These are phyloP conservation scores for Tremella yokohamensis DNA, from an alignment of 768 basidiomycete species.

Conservation along the genomic window DNA sequence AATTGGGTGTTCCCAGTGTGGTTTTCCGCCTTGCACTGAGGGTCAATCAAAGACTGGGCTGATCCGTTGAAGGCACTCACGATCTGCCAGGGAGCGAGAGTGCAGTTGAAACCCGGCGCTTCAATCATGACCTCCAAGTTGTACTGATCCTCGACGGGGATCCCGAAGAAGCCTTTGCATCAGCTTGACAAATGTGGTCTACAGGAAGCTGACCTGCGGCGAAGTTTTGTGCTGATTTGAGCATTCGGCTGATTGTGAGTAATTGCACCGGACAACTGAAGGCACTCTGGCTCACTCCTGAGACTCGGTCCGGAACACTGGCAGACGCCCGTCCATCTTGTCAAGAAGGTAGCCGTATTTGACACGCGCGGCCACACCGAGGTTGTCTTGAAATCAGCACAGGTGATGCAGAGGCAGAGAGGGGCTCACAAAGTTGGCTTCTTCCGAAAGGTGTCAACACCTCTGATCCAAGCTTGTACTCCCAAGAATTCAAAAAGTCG, in stretches of 20 bases:
- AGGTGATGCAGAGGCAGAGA: background rate
- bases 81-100: slow-evolving; percentile 78
- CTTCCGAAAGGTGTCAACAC: slow-evolving; percentile 82
- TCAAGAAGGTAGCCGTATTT: slow-evolving; percentile 74
- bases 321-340: slow-evolving; percentile 65
- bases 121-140: slow-evolving; percentile 76
- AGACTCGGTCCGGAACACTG: slow-evolving; percentile 75
- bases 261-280: background rate
- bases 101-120: slow-evolving; percentile 67
- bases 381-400: slow-evolving; percentile 54
- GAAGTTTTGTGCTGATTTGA: slow-evolving; percentile 54
- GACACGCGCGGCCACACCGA: slow-evolving; percentile 64
- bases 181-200: background rate
- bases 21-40: slow-evolving; percentile 2
- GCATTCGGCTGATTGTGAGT: slow-evolving; percentile 57
- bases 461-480: slow-evolving; percentile 84
- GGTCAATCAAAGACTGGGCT: background rate
- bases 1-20: background rate
- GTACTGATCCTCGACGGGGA: slow-evolving; percentile 64
- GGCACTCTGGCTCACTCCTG: slow-evolving; percentile 54
- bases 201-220: slow-evolving; percentile 54
- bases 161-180: slow-evolving; percentile 64
- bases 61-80: slow-evolving; percentile 19
- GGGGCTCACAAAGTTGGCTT: slow-evolving; percentile 63
- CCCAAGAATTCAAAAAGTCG: slow-evolving; percentile 76